These are phyloP conservation scores for Coemansia sp. DNA, from an alignment of 192 early-diverging fungal genomes.

Conservation along the genomic window DNA sequence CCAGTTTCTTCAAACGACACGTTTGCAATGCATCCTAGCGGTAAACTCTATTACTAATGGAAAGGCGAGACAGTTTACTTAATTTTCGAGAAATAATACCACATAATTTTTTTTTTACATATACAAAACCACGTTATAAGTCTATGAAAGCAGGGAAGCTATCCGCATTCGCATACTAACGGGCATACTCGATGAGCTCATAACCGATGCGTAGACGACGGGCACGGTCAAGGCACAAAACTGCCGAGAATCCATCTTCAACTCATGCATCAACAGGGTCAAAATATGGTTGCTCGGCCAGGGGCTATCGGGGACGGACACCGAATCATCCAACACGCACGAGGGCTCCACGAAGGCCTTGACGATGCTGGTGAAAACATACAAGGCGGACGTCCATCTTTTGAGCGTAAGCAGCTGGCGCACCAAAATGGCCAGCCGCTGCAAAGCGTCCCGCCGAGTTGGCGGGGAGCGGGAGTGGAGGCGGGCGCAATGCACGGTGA, in stretches of 20 bases:
- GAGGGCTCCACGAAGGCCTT: conserved; percentile 26
- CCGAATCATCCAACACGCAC: not conserved
- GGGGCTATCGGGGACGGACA: conserved; percentile 14
- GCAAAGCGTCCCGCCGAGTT: conserved; percentile 19
- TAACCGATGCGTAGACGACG: conserved; percentile 29
- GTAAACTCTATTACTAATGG: too few species aligned
- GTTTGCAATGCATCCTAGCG: too few species aligned
- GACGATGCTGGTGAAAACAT: conserved; percentile 33
- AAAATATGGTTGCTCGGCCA: conserved; percentile 33
- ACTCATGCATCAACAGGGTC: conserved; percentile 35
- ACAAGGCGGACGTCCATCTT: conserved; percentile 37
- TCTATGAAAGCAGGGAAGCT: conserved; percentile 19
- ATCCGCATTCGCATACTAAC: conserved; percentile 38
- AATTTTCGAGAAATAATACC: not conserved
- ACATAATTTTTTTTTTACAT: not conserved
- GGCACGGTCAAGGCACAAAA: conserved; percentile 42
- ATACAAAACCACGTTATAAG: conserved; percentile 7
- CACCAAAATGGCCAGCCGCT: conserved; percentile 14
- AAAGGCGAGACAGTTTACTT: too few species aligned
- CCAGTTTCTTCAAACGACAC: too few species aligned
- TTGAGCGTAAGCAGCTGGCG: conserved; percentile 21
- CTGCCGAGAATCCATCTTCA: conserved; percentile 25
- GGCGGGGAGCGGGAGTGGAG: not conserved
- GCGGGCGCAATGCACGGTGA: conserved; percentile 17
- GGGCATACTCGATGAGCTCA: conserved; percentile 12